Conservation (phyloP, 345 rosid species). For the Brassica cretica region DNA sequence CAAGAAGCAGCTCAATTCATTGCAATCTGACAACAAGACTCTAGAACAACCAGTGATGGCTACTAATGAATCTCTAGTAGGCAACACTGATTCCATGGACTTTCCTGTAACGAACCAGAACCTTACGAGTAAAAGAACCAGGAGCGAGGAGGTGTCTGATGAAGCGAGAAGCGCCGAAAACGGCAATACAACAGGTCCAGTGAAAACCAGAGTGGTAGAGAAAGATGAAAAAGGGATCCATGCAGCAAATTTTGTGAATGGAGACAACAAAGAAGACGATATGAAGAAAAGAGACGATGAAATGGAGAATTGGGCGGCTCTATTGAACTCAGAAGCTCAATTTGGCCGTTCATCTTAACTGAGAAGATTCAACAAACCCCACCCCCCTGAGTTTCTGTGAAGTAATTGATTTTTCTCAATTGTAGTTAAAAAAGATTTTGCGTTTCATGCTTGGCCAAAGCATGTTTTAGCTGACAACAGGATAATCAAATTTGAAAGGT, state of each 20-base stretch:
- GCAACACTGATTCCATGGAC: conserved; percentile 6
- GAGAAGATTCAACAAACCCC: conserved; percentile 40
- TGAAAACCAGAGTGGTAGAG: conserved; percentile 17
- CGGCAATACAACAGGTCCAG: not conserved
- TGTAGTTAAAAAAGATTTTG: conserved; percentile 4
- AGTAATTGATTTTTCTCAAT: not conserved
- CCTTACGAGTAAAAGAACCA: not conserved
- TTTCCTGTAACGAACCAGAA: conserved; percentile 5
- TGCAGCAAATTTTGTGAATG: conserved; percentile 5
- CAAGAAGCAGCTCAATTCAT: not conserved
- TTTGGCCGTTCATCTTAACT: conserved; percentile 42
- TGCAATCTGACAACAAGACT: conserved; percentile 32
- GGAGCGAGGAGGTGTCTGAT: conserved; percentile 6
- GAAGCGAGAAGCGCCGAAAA: conserved; percentile 10
- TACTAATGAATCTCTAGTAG: conserved; percentile 13
- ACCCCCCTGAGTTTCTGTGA: not conserved
- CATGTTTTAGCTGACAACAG: conserved; percentile 10
- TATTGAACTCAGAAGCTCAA: conserved; percentile 41
- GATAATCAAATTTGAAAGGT: conserved; percentile 13
- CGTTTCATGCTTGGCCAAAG: conserved; percentile 17
- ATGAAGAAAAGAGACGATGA: conserved; percentile 6
- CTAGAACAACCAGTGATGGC: conserved; percentile 3
- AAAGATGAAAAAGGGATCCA: not conserved
- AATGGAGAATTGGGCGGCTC: conserved; percentile 33
- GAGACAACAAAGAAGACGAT: not conserved